These are phyloP conservation scores for Amanita muscaria DNA, from an alignment of 768 basidiomycete genomes.

Conservation along the genomic window DNA sequence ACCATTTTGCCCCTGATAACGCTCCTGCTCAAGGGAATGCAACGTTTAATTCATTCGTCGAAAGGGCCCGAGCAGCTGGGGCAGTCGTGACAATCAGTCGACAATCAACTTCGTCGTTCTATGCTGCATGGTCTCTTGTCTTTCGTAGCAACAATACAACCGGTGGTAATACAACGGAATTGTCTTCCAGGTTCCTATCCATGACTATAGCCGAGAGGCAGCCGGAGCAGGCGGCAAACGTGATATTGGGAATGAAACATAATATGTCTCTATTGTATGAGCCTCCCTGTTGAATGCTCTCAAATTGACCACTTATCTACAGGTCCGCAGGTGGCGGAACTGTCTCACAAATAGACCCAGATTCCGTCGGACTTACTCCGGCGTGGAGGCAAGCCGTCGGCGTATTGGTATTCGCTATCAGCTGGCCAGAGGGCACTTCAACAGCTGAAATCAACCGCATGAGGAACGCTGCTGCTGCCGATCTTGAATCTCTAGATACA, in stretches of 20 bases:
- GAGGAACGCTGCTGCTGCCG: background rate
- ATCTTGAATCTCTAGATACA: too few species aligned
- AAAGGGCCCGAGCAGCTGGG: background rate
- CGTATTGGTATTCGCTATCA: background rate
- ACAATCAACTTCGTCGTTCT: background rate
- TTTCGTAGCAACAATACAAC: too few species aligned
- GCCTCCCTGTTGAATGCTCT: background rate
- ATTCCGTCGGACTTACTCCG: background rate
- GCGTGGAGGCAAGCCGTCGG: background rate
- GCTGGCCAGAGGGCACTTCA: background rate
- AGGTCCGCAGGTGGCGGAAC: constrained; percentile 31
- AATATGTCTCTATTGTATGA: background rate
- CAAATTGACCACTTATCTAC: background rate
- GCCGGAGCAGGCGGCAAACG: background rate
- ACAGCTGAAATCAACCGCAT: background rate
- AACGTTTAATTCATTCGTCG: background rate
- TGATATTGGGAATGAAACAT: background rate
- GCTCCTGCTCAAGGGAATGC: background rate
- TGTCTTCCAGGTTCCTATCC: background rate
- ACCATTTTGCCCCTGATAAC: background rate
- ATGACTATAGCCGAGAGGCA: background rate
- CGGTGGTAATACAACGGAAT: background rate
- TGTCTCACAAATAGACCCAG: background rate
- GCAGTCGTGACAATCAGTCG: background rate
- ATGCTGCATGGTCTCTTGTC: too few species aligned